Base-by-base conservation (phyloP, 257 asterid genomes). In the Jacaranda copaia region DNA sequence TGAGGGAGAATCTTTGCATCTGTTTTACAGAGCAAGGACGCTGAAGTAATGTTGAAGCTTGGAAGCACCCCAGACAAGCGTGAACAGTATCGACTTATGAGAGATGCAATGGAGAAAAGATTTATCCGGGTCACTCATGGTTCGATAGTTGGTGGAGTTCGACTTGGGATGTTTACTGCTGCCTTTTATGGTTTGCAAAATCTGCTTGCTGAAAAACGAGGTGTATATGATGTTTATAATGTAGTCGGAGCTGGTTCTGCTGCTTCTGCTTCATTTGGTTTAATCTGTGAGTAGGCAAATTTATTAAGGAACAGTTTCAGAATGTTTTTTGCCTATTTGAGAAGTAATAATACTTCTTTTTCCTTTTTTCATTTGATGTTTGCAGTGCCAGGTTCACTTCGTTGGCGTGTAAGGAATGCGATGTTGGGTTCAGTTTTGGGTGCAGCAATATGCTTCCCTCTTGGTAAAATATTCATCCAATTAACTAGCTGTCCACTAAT, bases 21-120 rank as follows among this genome's bases (percentile, higher is more conserved):
- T 74, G 67, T 67, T 61, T 74, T 77, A 52, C 87, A 92, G 99
- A 91, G 99, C 84, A 96, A 96, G 85, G 99, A 96, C 75, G 98
- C 97, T 48, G 99, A 96, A 86, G 97, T 91, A 42, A 85, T 93
- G 97, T 74, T 96, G 88, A 96, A 91, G 96, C 97, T 96, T 74
- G 99, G 99, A 58, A 93, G 97, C 83, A 96, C 97, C 16, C 85
- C 97, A 25, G 98, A 96, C 76, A 96, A 96, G 85, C 97, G 98
- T 51, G 98, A 93, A 72, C 99, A 96, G 72, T 59, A 96, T 87
- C 91, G 98, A 71, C 87, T 96, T 56, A 93, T 93, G 98, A 84
- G 98, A 81, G 99, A 96, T 86, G 97, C 99, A 5, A 96, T 93
- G 98, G 99, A 96, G 83, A 93, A 93, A 80, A 91, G 98, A 84